Base-by-base conservation (phyloP, 306 rosid genomes). In the Prunus mongolica region DNA sequence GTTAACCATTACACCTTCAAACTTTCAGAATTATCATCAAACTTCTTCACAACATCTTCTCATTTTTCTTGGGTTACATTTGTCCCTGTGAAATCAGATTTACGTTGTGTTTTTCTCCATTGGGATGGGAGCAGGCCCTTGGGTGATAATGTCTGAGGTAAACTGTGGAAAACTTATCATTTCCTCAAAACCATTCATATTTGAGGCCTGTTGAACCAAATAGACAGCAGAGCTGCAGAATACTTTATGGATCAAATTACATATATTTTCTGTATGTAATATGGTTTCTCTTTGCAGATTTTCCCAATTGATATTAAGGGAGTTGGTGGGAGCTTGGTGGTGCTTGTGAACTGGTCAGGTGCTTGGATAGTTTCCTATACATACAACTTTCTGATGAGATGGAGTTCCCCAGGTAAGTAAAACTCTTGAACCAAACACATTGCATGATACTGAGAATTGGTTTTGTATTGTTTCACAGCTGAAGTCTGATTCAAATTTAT, bases 81-180 rank as follows among this genome's bases (percentile, higher is more conserved):
- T 13, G n/a, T 32, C 16, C 54, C 27, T 61, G 57, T 57, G 50
- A 32, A 64, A 74, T 76, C 93, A 93, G 98, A 81, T 89, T 44
- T 93, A 85, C 52, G 75, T 91, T 61, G 88, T 93, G 50, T 80
- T 76, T 60, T 93, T 79, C 88, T 84, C 98, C 20, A 81, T 88
- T 20, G 98, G 98, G 72, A 66, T 91, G 82, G 97, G 98, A 71
- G 77, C 97, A 24, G 93, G 91, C 62, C 97, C 98, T 50, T 91
- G 98, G 98, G 87, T 93, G 79, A 88, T 91, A 55, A 93, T 93
- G 98, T 93, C 98, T 51, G 98, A 91, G 97, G 98, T 91, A 91
- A 75, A 45, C 18, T 74, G 44, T 19, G n/a, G 54, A 14, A 46
- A 56, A n/a, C 52, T 5, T 30, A 4, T 50, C 11, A 34, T 1